phyloP scores from a whole-genome alignment of 345 rosid genomes.

The Clarkia xantiana region DNA sequence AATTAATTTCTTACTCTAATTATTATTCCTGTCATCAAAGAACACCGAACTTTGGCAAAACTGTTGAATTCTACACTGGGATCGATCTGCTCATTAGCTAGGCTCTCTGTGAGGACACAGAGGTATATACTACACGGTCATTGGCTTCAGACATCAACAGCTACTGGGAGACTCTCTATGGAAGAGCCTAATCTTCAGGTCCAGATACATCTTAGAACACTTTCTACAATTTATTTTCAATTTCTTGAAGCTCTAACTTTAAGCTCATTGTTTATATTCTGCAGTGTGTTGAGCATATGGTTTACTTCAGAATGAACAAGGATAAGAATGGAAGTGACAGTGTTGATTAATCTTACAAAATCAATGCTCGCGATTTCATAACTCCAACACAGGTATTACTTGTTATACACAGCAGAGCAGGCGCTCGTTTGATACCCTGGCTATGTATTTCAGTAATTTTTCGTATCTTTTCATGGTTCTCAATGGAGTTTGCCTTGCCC shows the following conservation, averaged over 20 bases:
- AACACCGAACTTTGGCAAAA: constrained; percentile 84
- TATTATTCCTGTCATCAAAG: constrained; percentile 73
- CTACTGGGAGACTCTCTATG: constrained; percentile 93
- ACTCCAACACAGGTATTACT: constrained; percentile 73
- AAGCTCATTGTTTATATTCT: constrained; percentile 7
- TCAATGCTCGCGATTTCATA: constrained; percentile 86
- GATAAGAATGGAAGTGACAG: constrained; percentile 26
- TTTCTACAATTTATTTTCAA: too few species aligned
- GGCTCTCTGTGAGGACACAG: constrained; percentile 48
- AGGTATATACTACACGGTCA: constrained; percentile 72
- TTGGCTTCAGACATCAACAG: constrained; percentile 97
- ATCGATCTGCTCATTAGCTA: constrained; percentile 71
- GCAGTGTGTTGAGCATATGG: constrained; percentile 91
- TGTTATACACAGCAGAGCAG: constrained; percentile 1
- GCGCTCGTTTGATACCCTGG: too few species aligned
- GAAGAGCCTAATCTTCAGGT: constrained; percentile 99
- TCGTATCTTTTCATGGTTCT: too few species aligned
- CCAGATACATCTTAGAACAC: constrained; percentile 4
- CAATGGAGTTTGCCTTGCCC: too few species aligned
- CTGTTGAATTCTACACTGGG: constrained; percentile 80
- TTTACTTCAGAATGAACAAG: constrained; percentile 40
- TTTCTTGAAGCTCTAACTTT: neutral
- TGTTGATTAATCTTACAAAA: constrained; percentile 24
- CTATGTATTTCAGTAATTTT: too few species aligned
- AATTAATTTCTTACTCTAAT: too few species aligned